These are phyloP conservation scores for Mycena galericulata DNA, from an alignment of 768 basidiomycete species.

Conservation along the genomic window DNA sequence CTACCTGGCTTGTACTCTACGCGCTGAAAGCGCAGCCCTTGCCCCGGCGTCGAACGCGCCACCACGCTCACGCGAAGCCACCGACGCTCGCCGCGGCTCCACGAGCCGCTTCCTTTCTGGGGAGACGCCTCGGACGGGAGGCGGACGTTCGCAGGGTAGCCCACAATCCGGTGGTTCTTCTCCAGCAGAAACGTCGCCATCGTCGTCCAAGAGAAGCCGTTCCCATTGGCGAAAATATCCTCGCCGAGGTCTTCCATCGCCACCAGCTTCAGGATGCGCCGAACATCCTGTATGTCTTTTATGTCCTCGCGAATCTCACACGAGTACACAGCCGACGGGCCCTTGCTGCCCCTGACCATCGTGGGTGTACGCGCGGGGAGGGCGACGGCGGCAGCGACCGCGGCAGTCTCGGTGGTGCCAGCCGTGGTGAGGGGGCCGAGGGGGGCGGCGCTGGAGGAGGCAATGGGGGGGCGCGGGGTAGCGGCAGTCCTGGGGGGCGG, in stretches of 20 bases:
- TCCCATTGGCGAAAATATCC: not conserved
- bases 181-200: not conserved
- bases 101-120: too few relatives aligned
- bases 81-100: too few relatives aligned
- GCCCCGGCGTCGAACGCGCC: too few relatives aligned
- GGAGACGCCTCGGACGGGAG: not conserved
- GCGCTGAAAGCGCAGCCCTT: too few relatives aligned
- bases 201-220: not conserved
- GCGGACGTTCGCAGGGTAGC: not conserved
- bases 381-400: not conserved
- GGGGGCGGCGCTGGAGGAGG: too few relatives aligned
- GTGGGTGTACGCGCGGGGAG: not conserved
- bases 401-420: not conserved
- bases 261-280: not conserved
- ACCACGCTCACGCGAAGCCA: too few relatives aligned
- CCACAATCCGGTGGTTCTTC: not conserved
- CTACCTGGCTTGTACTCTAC: too few relatives aligned
- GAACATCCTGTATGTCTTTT: not conserved
- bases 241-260: not conserved
- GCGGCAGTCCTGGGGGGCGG: too few relatives aligned
- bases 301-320: not conserved
- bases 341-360: not conserved
- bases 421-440: too few relatives aligned
- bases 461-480: too few relatives aligned
- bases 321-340: not conserved